These are phyloP conservation scores for Tulasnella sp. DNA, from an alignment of 768 basidiomycete species.

Conservation along the genomic window DNA sequence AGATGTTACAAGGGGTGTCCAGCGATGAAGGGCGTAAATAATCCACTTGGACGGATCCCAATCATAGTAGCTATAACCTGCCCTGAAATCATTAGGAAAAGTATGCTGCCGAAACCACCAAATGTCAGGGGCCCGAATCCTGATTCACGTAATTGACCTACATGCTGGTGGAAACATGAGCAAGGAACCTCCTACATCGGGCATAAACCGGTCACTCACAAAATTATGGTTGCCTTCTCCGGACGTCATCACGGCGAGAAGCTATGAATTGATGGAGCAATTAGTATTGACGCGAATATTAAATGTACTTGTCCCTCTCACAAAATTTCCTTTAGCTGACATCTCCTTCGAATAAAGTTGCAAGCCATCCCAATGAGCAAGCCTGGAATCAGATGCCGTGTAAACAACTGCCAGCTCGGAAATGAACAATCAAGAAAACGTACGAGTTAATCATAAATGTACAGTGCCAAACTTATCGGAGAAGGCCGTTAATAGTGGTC, in stretches of 20 bases:
- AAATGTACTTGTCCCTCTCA: constrained; percentile 26
- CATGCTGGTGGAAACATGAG: no score
- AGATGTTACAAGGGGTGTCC: background rate
- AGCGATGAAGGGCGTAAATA: constrained; percentile 5
- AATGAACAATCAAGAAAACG: background rate
- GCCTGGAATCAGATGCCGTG: constrained; percentile 25
- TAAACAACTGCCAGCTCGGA: constrained; percentile 19
- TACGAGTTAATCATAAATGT: constrained; percentile 62
- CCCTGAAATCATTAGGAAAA: constrained; percentile 14
- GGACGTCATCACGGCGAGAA: constrained; percentile 3
- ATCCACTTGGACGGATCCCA: constrained; percentile 16
- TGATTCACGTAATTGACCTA: no score
- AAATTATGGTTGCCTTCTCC: constrained; percentile 16
- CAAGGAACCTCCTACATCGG: no score
- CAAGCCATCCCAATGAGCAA: constrained; percentile 71
- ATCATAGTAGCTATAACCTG: background rate
- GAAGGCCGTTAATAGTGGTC: background rate
- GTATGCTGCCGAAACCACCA: constrained; percentile 7
- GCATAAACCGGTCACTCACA: background rate
- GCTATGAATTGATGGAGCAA: background rate
- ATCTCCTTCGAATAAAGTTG: constrained; percentile 74
- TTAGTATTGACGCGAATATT: background rate
- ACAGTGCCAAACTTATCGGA: constrained; percentile 49
- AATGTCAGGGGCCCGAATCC: no score
- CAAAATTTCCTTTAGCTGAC: constrained; percentile 60